Base-by-base conservation (phyloP, 2,329 filamentous ascomycete genomes). In the Cordyceps fumosorosea region DNA sequence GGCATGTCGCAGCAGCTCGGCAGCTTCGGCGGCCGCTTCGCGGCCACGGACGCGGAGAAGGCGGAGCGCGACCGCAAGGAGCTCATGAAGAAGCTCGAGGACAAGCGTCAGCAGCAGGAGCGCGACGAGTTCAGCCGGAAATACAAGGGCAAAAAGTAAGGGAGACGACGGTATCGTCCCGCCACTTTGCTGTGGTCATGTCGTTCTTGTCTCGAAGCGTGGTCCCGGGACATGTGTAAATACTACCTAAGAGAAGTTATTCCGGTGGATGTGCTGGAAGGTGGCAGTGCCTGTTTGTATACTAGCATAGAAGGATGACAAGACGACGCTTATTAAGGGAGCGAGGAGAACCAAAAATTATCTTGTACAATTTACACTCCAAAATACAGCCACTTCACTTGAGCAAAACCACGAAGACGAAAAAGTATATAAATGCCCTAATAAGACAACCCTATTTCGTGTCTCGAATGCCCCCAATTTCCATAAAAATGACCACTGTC, bases 61-160 rank as follows among this genome's bases (percentile, higher is more conserved):
- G 71, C 73, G 1, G 74, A 73, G 67, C 69, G 70, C 66, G 70
- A 71, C 64, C 72, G 74, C 59, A 70, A 67, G 64, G 70, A 76
- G 44, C 64, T 71, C 59, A 64, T 76, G 16, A 69, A 68, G 47
- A 72, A 74, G 69, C 64, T 75, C 10, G 76, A 78, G 67, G 64
- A 70, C 14, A 71, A 71, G 67, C 69, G 74, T 24, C 68, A 67
- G 56, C 67, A 75, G 65, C 70, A 76, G 63, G 72, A 75, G 65
- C 69, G 73, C 3, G 70, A 74, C 18, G 72, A 75, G 64, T 76
- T 75, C 61, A 73, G 77, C 48, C 75, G 71, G 64, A 77, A 79
- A 69, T 78, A 77, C 70, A 74, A 75, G 72, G 47, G 47, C 10
- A 59, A 59, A 37, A 59, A 59, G 4, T 44, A 52, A 40, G 20